Base-by-base conservation (phyloP, 306 rosid genomes). In the Senna siamea region DNA sequence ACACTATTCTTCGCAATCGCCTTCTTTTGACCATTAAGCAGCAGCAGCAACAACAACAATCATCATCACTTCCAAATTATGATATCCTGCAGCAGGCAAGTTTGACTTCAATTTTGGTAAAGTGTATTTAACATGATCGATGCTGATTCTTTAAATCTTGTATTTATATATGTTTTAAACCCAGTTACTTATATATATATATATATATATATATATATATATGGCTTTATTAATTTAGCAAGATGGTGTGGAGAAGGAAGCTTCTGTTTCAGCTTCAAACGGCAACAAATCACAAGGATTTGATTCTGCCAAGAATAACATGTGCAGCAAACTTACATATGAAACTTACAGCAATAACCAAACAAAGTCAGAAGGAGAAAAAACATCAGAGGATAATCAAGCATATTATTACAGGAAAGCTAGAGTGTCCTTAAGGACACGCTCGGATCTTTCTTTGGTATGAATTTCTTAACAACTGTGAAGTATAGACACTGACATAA, bases 341-440 rank as follows among this genome's bases (percentile, higher is more conserved):
- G 79, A 70, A 65, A 55, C 58, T 65, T 46, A 67, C 23, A 58
- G 5, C 65, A 58, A 19, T 32, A 77, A 28, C 26, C 75, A 82
- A 64, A 44, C 48, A 63, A 69, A 23, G 69, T 22, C 75, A 1
- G 71, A 70, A 69, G 71, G 64, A 69, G 66, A 23, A 77, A 72
- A 59, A n/a, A 8, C 37, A 14, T 10, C 2, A 17, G 82, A 79
- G n/a, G 79, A 84, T 14, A 73, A 76, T 22, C 72, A 72, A 79
- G 23, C 23, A 4, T 35, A 61, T 66, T 12, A 73, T 7, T 72
- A 65, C 72, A 76, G 63, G 73, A 82, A 81, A 62, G 84, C 86
- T 43, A 85, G 82, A 50, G 84, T 85, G 14, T 82, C 89, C 78
- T 76, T 85, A 35, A 69, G 86, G 72, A 81, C 86, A 43, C 56